phyloP scores from a whole-genome alignment of 495 filamentous ascomycete species.

The Aspergillus hancockii region DNA sequence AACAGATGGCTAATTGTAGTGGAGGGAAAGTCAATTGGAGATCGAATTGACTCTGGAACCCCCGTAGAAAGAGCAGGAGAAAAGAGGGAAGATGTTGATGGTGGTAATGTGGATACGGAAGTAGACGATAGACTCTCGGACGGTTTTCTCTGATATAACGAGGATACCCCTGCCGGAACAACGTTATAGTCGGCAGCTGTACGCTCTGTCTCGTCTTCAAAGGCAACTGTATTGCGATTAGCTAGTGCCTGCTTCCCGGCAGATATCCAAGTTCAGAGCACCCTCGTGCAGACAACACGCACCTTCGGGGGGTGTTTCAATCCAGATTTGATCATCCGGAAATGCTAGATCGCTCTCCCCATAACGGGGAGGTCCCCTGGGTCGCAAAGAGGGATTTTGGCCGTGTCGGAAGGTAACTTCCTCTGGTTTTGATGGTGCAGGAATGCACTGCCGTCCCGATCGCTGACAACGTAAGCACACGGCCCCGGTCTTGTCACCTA shows the following conservation, averaged over 20 bases:
- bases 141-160: constrained; percentile 24
- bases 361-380: constrained; percentile 44
- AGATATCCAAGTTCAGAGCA: too few relatives aligned
- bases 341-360: constrained; percentile 44
- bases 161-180: constrained; percentile 24
- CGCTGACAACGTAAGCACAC: constrained; percentile 46
- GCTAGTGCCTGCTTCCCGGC: not conserved
- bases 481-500: constrained; percentile 44
- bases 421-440: constrained; percentile 41
- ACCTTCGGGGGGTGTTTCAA: constrained; percentile 36
- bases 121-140: constrained; percentile 30
- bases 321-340: constrained; percentile 42
- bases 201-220: constrained; percentile 46
- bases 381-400: constrained; percentile 43
- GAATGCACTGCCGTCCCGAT: constrained; percentile 45
- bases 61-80: constrained; percentile 17
- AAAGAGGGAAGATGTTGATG: constrained; percentile 12
- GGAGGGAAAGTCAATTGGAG: constrained; percentile 17
- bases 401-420: constrained; percentile 47
- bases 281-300: constrained; percentile 4
- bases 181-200: constrained; percentile 45
- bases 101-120: constrained; percentile 31
- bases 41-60: constrained; percentile 15
- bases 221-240: constrained; percentile 29
- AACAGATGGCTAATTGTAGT: constrained; percentile 22